phyloP scores from a whole-genome alignment of 2,329 filamentous ascomycete genomes.

The Aureobasidium namibiae region DNA sequence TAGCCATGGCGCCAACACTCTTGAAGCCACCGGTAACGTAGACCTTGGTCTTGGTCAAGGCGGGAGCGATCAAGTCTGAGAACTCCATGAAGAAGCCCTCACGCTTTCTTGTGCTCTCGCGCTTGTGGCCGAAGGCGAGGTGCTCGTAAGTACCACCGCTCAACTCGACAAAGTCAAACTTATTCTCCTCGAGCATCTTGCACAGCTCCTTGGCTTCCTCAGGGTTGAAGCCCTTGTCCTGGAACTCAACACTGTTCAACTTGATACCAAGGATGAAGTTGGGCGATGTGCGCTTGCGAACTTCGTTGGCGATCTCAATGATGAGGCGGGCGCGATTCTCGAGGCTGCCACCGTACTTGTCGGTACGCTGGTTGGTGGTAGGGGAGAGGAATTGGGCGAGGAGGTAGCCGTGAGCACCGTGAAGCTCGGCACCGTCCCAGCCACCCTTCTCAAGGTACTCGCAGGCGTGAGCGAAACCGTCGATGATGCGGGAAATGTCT shows the following conservation, averaged over 20 bases:
- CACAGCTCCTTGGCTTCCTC: constrained; percentile 44
- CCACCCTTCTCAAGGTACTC: constrained; percentile 56
- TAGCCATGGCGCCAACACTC: constrained; percentile 48
- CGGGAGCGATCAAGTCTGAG: constrained; percentile 44
- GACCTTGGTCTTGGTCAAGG: constrained; percentile 44
- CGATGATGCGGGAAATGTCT: constrained; percentile 51
- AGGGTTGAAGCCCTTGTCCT: constrained; percentile 43
- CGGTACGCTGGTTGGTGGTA: constrained; percentile 35
- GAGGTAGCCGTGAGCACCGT: constrained; percentile 35
- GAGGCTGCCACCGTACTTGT: constrained; percentile 37
- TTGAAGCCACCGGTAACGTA: constrained; percentile 54
- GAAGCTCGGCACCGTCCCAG: constrained; percentile 43
- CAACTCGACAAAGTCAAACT: constrained; percentile 52
- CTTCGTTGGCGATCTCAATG: constrained; percentile 31
- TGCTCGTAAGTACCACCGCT: constrained; percentile 53
- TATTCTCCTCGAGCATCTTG: constrained; percentile 40
- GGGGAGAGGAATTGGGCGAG: constrained; percentile 37
- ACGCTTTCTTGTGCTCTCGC: constrained; percentile 45
- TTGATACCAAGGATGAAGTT: constrained; percentile 47
- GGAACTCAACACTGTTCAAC: constrained; percentile 51
- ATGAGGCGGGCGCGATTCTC: constrained; percentile 36
- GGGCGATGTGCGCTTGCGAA: constrained; percentile 28
- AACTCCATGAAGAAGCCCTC: constrained; percentile 56
- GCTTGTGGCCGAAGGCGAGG: constrained; percentile 43
- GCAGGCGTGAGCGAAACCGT: constrained; percentile 53